Evolutionary conservation across 2,329 filamentous ascomycete genomes (phyloP).

Genomic region (Beauveria sp.): DNA sequence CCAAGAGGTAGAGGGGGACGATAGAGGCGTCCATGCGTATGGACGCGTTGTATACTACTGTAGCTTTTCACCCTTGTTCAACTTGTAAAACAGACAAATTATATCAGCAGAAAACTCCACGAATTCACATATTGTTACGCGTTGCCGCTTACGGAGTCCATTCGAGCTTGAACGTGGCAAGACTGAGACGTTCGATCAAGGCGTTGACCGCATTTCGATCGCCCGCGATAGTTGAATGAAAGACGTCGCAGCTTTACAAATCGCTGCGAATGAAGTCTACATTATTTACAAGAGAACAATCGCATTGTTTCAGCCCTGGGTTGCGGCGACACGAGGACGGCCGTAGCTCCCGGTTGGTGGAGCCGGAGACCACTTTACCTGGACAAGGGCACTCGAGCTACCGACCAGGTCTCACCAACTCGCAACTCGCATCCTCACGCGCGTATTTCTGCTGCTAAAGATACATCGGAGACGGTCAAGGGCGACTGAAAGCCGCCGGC

Average conservation of each 20-base stretch:
- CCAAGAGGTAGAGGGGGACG: conserved; percentile 16
- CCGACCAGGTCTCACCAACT: background rate
- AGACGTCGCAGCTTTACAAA: no score
- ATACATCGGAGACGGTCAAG: background rate
- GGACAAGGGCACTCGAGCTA: background rate
- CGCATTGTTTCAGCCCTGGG: background rate
- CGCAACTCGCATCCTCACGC: background rate
- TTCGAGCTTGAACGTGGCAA: background rate
- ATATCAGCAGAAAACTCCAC: conserved; percentile 7
- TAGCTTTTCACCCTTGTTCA: background rate
- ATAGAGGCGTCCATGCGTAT: background rate
- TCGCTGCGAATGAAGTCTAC: no score
- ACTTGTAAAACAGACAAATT: background rate
- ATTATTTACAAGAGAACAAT: background rate
- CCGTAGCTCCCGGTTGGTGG: background rate
- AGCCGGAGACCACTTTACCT: background rate
- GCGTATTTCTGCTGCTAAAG: background rate
- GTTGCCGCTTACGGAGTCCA: background rate
- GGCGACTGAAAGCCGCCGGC: background rate
- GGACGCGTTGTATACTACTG: conserved; percentile 10
- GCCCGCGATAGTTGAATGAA: no score
- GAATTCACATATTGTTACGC: background rate
- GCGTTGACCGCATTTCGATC: background rate
- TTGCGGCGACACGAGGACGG: background rate
- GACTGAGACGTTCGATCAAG: background rate